Percentiles rank a stretch among this genome's conserved stretches.
Evolutionary conservation across 2,329 filamentous ascomycete species (phyloP).

Genomic region (Aspergillus clavatus): DNA sequence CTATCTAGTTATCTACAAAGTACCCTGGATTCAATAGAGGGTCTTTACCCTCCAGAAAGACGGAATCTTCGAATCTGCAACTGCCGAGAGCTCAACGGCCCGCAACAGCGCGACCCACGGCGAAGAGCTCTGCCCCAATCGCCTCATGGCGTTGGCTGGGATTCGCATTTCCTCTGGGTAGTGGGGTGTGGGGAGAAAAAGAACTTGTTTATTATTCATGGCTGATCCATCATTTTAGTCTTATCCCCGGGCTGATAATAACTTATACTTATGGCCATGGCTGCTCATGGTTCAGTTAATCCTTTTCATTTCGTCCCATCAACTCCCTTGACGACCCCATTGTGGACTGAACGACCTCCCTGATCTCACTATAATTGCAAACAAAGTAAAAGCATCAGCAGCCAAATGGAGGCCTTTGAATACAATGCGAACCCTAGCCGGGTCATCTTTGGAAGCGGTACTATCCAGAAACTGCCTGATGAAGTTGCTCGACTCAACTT

Average conservation of each 20-base stretch:
- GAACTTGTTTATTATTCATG: constrained; percentile 19
- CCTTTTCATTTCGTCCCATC: neutral
- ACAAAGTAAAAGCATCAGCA: neutral
- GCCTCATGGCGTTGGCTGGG: constrained; percentile 11
- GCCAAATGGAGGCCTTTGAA: constrained; percentile 50
- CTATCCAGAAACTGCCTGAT: constrained; percentile 45
- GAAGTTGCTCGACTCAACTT: constrained; percentile 44
- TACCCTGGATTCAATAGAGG: neutral
- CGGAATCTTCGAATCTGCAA: constrained; percentile 5
- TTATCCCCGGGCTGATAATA: neutral
- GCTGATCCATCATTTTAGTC: constrained; percentile 21
- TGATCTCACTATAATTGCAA: too few species aligned
- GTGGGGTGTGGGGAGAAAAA: constrained; percentile 17
- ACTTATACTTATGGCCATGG: neutral
- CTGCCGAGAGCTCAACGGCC: constrained; percentile 8
- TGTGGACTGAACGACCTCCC: too few species aligned
- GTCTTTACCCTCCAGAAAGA: neutral
- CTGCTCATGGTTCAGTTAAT: neutral
- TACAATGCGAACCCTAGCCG: constrained; percentile 52
- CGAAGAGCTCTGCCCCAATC: constrained; percentile 10
- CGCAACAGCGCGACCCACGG: constrained; percentile 15
- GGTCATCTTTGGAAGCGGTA: constrained; percentile 55
- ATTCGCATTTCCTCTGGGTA: neutral
- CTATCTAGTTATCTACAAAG: too few species aligned
- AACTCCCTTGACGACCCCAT: neutral